A percentile compares a stretch with the other conserved stretches of the same genome.
These are phyloP conservation scores for Hyparrhenia diplandra DNA, from an alignment of 176 grass and related monocot genomes.

Conservation along the genomic window DNA sequence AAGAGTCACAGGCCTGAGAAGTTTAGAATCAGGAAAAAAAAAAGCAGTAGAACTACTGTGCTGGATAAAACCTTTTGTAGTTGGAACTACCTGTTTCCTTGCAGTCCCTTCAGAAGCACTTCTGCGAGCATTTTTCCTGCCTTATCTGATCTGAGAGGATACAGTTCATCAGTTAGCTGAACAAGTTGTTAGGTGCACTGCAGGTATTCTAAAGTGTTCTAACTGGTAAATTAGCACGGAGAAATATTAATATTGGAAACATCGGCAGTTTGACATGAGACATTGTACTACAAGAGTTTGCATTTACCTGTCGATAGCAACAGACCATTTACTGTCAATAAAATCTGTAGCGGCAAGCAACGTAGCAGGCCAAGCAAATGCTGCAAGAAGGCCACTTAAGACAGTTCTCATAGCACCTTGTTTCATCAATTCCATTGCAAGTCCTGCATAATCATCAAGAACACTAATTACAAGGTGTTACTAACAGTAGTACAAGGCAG, in stretches of 20 bases:
- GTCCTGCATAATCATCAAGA: constrained; percentile 27
- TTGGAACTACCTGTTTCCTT: constrained; percentile 78
- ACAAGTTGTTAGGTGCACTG: background rate
- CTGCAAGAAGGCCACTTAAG: constrained; percentile 68
- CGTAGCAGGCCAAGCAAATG: constrained; percentile 79
- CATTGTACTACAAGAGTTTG: background rate
- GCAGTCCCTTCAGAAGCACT: constrained; percentile 77
- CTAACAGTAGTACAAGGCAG: background rate
- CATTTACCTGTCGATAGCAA: constrained; percentile 84
- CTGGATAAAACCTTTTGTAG: background rate
- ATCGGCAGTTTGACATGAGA: background rate
- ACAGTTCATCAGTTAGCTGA: background rate
- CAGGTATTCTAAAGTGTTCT: background rate
- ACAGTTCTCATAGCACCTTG: constrained; percentile 90
- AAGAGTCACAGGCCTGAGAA: constrained; percentile 82
- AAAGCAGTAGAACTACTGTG: background rate
- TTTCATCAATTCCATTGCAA: constrained; percentile 87
- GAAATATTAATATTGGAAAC: background rate
- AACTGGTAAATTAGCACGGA: background rate
- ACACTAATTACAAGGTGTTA: constrained; percentile 1
- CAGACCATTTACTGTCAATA: constrained; percentile 96
- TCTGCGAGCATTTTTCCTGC: constrained; percentile 96
- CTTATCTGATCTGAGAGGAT: constrained; percentile 73
- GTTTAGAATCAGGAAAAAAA: background rate
- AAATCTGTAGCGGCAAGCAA: constrained; percentile 87